These are phyloP conservation scores for Trametes versicolor DNA, from an alignment of 1,284 basidiomycete species.

Conservation along the genomic window DNA sequence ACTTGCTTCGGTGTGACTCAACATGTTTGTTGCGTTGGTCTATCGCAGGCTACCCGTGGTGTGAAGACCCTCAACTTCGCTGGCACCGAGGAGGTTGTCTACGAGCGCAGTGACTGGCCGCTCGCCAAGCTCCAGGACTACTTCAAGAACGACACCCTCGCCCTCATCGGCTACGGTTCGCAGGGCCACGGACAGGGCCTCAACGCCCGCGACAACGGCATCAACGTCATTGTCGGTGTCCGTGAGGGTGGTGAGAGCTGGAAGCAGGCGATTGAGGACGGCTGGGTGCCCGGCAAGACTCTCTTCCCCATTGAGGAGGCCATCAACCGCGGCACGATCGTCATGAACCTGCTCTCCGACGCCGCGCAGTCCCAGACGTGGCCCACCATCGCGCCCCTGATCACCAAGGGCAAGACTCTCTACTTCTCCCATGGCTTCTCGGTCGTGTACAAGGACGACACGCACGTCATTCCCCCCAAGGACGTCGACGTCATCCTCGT, in stretches of 20 bases:
- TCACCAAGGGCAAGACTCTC: slow-evolving; percentile 99
- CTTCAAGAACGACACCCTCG: slow-evolving; percentile 99
- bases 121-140: slow-evolving; percentile 97
- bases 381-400: slow-evolving; percentile 87
- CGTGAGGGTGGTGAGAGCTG: slow-evolving; percentile 97
- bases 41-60: slow-evolving; percentile 62
- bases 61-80: slow-evolving; percentile 99
- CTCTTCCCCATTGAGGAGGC: slow-evolving; percentile 99
- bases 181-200: slow-evolving; percentile 98
- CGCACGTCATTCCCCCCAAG: slow-evolving; percentile 89
- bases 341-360: slow-evolving; percentile 99
- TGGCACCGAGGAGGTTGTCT: slow-evolving; percentile 94
- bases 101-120: slow-evolving; percentile 99
- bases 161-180: slow-evolving; percentile 99
- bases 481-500: slow-evolving; percentile 99
- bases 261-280: slow-evolving; percentile 96
- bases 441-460: slow-evolving; percentile 98
- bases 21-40: background rate
- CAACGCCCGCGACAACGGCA: slow-evolving; percentile 98
- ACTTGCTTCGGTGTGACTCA: slow-evolving; percentile 8
- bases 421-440: slow-evolving; percentile 99
- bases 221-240: slow-evolving; percentile 99
- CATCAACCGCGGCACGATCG: slow-evolving; percentile 94
- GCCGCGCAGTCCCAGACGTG: slow-evolving; percentile 98
- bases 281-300: slow-evolving; percentile 99